Evolutionary conservation across 129 eudicot species (phyloP), one percentile per base, ranked within the genome.

Genomic region (Ambrosia artemisiifolia): DNA sequence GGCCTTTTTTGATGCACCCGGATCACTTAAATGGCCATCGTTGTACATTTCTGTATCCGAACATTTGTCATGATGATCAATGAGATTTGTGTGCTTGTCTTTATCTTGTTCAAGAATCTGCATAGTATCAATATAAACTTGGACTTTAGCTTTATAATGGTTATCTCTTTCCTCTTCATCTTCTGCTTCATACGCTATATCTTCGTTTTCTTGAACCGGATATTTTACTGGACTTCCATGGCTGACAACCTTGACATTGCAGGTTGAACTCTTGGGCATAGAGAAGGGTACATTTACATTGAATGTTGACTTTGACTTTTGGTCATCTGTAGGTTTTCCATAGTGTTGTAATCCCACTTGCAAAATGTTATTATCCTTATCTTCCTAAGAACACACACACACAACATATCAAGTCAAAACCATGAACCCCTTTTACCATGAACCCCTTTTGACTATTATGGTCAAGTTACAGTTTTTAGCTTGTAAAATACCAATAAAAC

Each of bases 11-110:
- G 80, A 76, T 66, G 71, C 36, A 40, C 96, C 95, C 1, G 96
- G 96, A 76, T 88, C 97, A 74, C 96, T 88, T 7, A 79, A 36
- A 72, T 92, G 88, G 8, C 97, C 96, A 75, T 63, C 78, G 30
- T 78, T 43, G 43, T 65, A 63, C n/a, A 67, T 75, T 54, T 78
- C 81, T 0, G 30, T 36, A 66, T 68, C 73, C 17, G 70, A 83
- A 14, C 75, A 62, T 47, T 69, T 32, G 35, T 20, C 33, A 2
- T 19, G 69, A 59, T 34, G 59, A 66, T 13, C 54, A 14, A 13
- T 3, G 17, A 48, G 54, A 48, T 48, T 48, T 5, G 19, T 48
- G 54, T 48, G 6, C 14, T 48, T 14, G 6, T 48, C n/a, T 14
- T 48, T 67, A 38, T 71, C 81, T 18, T 63, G 72, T 57, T 79